Percentiles rank a stretch among this genome's conserved stretches.
Conservation (phyloP, 1,284 basidiomycete species). For the Melampsora abietis-canadensis region DNA sequence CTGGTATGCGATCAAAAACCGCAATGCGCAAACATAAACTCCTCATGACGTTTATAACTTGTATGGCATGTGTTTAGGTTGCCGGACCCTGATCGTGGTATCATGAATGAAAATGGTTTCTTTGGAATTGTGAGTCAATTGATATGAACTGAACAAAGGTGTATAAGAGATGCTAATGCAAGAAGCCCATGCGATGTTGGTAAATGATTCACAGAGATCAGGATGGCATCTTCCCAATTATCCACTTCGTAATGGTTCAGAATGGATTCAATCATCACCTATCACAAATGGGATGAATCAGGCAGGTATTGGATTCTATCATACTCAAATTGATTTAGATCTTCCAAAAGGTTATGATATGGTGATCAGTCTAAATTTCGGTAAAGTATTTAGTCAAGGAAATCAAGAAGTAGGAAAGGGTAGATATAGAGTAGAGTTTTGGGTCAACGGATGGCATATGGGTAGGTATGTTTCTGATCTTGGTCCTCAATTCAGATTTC, state of each 20-base stretch:
- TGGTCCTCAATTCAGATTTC: conserved; percentile 72
- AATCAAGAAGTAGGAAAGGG: neutral
- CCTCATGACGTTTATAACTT: neutral
- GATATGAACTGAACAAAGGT: neutral
- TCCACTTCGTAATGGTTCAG: neutral
- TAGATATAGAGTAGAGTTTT: conserved; percentile 66
- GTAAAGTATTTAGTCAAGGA: neutral
- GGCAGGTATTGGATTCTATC: conserved; percentile 39
- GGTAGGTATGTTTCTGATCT: conserved; percentile 70
- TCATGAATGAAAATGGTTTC: conserved; percentile 40
- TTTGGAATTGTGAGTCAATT: conserved; percentile 25
- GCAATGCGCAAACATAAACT: no score
- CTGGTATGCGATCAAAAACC: conserved; percentile 8
- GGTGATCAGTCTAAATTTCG: conserved; percentile 24
- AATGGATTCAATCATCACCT: conserved; percentile 13
- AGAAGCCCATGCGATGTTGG: neutral
- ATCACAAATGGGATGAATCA: conserved; percentile 16
- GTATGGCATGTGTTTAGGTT: conserved; percentile 16
- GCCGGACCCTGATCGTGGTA: conserved; percentile 27
- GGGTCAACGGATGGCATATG: conserved; percentile 82
- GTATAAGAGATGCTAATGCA: neutral
- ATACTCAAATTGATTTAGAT: conserved; percentile 9
- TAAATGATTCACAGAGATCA: conserved; percentile 14
- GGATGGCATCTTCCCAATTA: conserved; percentile 37
- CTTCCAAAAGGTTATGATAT: conserved; percentile 31